phyloP scores from a whole-genome alignment of 1,139 yeast species.

The Tardiomyces digboiensis region DNA sequence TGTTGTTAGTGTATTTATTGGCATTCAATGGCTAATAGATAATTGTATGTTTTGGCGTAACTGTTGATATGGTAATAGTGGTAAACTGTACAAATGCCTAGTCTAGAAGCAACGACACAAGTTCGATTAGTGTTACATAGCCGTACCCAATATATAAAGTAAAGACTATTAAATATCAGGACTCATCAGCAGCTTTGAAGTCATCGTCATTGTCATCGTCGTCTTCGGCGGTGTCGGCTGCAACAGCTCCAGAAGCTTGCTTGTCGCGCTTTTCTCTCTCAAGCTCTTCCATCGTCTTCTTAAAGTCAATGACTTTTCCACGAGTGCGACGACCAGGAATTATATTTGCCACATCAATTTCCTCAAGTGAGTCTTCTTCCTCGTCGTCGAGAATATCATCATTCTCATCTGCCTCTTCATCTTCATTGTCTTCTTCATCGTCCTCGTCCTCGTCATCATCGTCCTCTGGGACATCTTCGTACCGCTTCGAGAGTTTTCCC shows the following conservation, averaged over 20 bases:
- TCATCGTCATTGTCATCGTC: conserved; percentile 19
- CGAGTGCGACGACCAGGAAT: conserved; percentile 88
- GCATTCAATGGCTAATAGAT: conserved; percentile 10
- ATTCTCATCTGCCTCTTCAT: conserved; percentile 15
- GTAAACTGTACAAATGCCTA: too few relatives aligned
- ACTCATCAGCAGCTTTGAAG: not conserved
- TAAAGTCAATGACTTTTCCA: conserved; percentile 81
- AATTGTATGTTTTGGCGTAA: not conserved
- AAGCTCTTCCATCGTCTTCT: conserved; percentile 72
- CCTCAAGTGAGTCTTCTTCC: conserved; percentile 75
- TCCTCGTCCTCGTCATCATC: conserved; percentile 20
- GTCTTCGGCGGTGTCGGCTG: conserved; percentile 35
- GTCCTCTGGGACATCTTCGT: conserved; percentile 22
- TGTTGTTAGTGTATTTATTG: conserved; percentile 22
- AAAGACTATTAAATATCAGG: too few relatives aligned
- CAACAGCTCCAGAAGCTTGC: conserved; percentile 25
- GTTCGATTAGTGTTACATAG: too few relatives aligned
- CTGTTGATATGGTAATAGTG: not conserved
- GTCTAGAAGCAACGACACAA: too few relatives aligned
- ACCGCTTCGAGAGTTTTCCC: conserved; percentile 9
- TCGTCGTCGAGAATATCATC: conserved; percentile 30
- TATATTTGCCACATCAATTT: conserved; percentile 78
- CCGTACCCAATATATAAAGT: too few relatives aligned
- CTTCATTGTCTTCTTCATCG: conserved; percentile 17
- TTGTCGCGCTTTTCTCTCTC: conserved; percentile 28